Conservation (phyloP, 495 filamentous ascomycete genomes). For the Penicillium coprophilum region DNA sequence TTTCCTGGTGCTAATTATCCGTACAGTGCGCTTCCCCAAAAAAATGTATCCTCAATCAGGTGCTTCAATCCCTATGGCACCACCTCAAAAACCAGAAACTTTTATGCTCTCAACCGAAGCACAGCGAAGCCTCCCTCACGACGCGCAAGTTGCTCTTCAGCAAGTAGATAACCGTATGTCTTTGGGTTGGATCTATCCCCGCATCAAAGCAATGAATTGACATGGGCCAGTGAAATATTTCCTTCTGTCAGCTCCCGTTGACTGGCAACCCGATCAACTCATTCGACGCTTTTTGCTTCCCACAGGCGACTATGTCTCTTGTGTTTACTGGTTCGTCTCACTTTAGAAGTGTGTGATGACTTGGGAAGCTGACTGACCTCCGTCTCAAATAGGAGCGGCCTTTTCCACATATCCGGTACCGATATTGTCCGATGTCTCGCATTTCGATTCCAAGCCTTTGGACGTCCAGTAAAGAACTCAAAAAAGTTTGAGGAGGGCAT, state of each 20-base stretch:
- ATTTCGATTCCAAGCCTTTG: constrained; percentile 98
- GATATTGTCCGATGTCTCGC: constrained; percentile 98
- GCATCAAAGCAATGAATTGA: constrained; percentile 17
- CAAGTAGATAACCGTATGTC: constrained; percentile 96
- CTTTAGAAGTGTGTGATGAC: constrained; percentile 3
- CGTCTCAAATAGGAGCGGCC: constrained; percentile 71
- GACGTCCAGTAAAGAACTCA: constrained; percentile 97
- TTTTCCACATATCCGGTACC: constrained; percentile 98
- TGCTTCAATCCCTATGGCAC: constrained; percentile 61
- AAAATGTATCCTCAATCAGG: constrained; percentile 54
- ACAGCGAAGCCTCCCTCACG: constrained; percentile 91
- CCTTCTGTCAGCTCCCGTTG: constrained; percentile 95
- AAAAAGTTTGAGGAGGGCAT: constrained; percentile 99
- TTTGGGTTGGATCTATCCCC: not conserved
- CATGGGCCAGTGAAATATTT: constrained; percentile 88
- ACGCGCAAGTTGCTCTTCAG: constrained; percentile 94
- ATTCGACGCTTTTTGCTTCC: constrained; percentile 93
- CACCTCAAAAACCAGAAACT: constrained; percentile 90
- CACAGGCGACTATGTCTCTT: constrained; percentile 98
- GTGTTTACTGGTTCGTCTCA: constrained; percentile 80
- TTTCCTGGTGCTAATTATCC: constrained; percentile 22
- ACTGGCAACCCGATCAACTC: constrained; percentile 96
- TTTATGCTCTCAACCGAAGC: constrained; percentile 97
- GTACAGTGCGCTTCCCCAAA: constrained; percentile 9
- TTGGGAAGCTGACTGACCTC: not conserved